A percentile compares a stretch with the other conserved stretches of the same genome.
Evolutionary conservation across 148 eudicot species (phyloP).

Genomic region (Mesembryanthemum crystallinum): DNA sequence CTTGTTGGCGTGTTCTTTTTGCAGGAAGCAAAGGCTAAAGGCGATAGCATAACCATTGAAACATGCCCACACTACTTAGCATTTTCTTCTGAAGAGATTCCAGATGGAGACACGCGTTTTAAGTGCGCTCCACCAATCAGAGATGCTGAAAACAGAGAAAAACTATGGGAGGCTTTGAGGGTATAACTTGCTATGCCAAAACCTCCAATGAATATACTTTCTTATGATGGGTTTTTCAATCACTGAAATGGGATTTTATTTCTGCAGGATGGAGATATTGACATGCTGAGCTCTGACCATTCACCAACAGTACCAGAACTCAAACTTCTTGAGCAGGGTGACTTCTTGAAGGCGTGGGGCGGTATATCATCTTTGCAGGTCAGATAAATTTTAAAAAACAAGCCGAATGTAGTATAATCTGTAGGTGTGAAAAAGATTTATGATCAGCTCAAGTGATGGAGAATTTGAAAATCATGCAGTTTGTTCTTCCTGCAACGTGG

Average conservation of each 20-base stretch:
- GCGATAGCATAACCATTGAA: constrained; percentile 88
- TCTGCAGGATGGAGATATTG: constrained; percentile 73
- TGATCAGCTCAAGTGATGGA: neutral
- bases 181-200: constrained; percentile 31
- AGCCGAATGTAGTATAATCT: neutral
- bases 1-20: neutral
- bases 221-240: neutral
- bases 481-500: constrained; percentile 95
- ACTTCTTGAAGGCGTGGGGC: constrained; percentile 97
- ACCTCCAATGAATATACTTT: neutral
- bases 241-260: neutral
- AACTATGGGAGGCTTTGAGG: constrained; percentile 83
- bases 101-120: constrained; percentile 91
- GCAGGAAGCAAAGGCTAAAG: constrained; percentile 85
- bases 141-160: constrained; percentile 71
- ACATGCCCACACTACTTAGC: constrained; percentile 95
- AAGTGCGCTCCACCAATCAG: constrained; percentile 96
- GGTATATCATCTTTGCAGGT: constrained; percentile 98
- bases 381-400: constrained; percentile 10
- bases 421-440: neutral
- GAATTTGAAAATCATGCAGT: constrained; percentile 37
- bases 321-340: constrained; percentile 71
- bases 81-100: constrained; percentile 89
- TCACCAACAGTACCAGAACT: constrained; percentile 79
- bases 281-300: constrained; percentile 97